Evolutionary conservation across 768 basidiomycete species (phyloP).

Genomic region (Pseudohyphozyma bogoriensis): DNA sequence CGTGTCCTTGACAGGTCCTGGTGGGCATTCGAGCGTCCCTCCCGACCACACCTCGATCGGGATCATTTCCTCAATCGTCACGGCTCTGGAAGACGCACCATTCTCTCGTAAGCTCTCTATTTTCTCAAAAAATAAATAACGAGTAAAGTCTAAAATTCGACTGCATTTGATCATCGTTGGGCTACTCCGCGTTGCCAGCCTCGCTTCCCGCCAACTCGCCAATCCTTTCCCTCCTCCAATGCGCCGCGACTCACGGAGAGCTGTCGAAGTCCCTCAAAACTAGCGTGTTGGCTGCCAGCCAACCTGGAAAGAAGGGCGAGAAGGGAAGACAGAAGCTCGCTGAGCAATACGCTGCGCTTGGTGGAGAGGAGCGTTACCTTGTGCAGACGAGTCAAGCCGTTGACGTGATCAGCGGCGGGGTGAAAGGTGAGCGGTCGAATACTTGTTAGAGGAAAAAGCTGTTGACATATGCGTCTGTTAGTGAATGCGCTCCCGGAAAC

Average conservation of each 20-base stretch:
- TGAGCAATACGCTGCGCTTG: not conserved
- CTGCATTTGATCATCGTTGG: too few relatives aligned
- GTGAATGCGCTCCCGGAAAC: slow-evolving; percentile 17
- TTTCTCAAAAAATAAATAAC: too few relatives aligned
- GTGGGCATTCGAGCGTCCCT: slow-evolving; percentile 82
- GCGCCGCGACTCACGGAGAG: slow-evolving; percentile 11
- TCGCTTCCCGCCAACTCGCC: too few relatives aligned
- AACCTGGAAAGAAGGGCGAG: not conserved
- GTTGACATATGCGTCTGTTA: not conserved
- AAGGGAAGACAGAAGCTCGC: not conserved
- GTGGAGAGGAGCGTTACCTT: not conserved
- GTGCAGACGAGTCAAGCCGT: slow-evolving; percentile 8
- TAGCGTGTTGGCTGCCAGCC: not conserved
- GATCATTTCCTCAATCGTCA: slow-evolving; percentile 61
- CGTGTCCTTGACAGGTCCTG: too few relatives aligned
- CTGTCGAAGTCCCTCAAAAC: not conserved
- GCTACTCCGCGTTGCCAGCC: too few relatives aligned
- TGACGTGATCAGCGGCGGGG: slow-evolving; percentile 9
- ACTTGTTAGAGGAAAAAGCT: not conserved
- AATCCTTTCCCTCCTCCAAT: slow-evolving; percentile 4
- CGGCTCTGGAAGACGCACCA: slow-evolving; percentile 7
- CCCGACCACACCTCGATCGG: slow-evolving; percentile 72
- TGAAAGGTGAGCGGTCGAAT: not conserved
- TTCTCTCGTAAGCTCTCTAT: not conserved
- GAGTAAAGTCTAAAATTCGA: too few relatives aligned